Evolutionary conservation across 352 stramenopile species (phyloP).

Genomic region (Nothophytophthora sp.): DNA sequence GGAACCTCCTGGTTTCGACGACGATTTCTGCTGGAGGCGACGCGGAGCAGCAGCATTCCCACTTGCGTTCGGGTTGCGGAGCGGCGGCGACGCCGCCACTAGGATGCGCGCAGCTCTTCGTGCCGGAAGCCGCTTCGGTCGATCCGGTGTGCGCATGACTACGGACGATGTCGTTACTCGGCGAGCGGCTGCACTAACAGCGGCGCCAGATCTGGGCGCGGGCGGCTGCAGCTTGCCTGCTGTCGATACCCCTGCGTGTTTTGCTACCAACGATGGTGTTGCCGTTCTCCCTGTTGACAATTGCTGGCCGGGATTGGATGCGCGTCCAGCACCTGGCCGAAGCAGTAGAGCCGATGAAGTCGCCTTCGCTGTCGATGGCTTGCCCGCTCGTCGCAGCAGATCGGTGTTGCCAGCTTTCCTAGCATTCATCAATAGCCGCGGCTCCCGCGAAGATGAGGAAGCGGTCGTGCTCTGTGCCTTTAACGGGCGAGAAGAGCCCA

Average conservation of each 20-base stretch:
- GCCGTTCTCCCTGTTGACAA: conserved; percentile 1
- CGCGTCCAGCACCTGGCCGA: conserved; percentile 13
- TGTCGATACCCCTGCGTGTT: conserved; percentile 1
- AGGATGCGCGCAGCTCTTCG: conserved; percentile 47
- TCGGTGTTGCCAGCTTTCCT: conserved; percentile 3
- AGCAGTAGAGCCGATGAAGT: conserved; percentile 7
- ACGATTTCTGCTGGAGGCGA: conserved; percentile 25
- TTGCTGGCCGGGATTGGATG: conserved; percentile 9
- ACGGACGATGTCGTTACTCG: conserved; percentile 29
- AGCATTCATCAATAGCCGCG: not conserved
- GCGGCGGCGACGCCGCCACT: conserved; percentile 75
- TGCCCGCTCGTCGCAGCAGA: conserved; percentile 9
- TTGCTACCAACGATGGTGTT: not conserved
- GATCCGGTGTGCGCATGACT: conserved; percentile 81
- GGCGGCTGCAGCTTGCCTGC: conserved; percentile 9
- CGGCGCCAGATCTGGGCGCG: not conserved
- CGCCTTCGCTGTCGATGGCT: conserved; percentile 3
- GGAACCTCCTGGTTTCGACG: conserved; percentile 4
- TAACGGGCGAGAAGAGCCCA: not conserved
- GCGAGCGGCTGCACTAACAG: not conserved
- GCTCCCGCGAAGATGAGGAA: not conserved
- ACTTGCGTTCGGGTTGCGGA: conserved; percentile 42
- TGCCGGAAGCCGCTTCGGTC: conserved; percentile 52
- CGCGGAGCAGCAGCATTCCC: conserved; percentile 13
- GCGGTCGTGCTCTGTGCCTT: too few relatives aligned